Conservation (phyloP, 2,329 filamentous ascomycete species). For the Sordariomycetes sp. region DNA sequence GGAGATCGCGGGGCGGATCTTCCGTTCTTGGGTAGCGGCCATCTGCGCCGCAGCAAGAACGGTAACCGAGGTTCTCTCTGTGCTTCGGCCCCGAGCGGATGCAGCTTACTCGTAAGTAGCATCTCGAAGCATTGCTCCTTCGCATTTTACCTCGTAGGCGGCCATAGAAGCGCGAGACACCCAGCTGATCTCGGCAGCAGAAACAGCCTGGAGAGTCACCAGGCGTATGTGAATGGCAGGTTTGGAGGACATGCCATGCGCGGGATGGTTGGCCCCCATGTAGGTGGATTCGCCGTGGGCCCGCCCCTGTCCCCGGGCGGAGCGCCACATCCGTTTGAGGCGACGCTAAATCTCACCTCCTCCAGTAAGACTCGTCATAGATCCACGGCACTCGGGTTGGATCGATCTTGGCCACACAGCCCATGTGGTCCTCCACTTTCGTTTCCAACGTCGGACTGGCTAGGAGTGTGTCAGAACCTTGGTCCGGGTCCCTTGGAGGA, state of each 20-base stretch:
- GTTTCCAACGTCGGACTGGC: neutral
- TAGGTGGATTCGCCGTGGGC: neutral
- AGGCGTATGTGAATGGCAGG: neutral
- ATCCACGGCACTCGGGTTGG: neutral
- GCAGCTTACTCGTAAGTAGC: neutral
- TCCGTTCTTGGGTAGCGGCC: neutral
- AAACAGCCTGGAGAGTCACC: neutral
- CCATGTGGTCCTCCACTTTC: neutral
- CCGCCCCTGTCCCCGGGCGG: neutral
- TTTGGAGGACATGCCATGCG: neutral
- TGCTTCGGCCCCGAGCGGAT: neutral
- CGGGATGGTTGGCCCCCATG: neutral
- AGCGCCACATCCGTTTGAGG: slow-evolving; percentile 1
- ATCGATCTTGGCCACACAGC: neutral
- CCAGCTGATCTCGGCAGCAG: neutral
- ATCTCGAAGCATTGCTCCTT: neutral
- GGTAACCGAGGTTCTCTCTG: neutral
- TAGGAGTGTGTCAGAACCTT: neutral
- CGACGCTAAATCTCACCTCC: slow-evolving; percentile 3
- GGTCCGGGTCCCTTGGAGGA: neutral
- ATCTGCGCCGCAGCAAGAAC: slow-evolving; percentile 2
- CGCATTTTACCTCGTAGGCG: neutral
- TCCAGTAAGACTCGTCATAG: neutral
- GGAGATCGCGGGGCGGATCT: neutral
- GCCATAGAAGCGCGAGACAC: neutral